These are phyloP conservation scores for Eucalyptus pauciflora DNA, from an alignment of 345 rosid genomes.

Conservation along the genomic window DNA sequence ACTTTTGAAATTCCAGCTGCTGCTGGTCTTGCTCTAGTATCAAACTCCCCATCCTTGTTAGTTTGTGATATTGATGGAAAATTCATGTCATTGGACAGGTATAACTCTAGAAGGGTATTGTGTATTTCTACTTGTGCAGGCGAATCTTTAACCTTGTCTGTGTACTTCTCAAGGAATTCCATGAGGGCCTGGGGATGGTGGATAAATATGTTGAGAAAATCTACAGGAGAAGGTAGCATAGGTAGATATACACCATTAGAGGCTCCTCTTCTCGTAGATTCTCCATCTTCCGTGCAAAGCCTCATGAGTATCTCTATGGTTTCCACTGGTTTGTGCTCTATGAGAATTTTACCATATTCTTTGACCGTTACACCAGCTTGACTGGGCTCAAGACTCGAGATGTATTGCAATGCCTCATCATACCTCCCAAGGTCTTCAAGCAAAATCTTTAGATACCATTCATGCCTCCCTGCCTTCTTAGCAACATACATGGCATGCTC, in stretches of 20 bases:
- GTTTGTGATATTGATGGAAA: conserved; percentile 57
- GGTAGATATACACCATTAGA: conserved; percentile 58
- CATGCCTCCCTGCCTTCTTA: conserved; percentile 94
- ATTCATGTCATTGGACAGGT: conserved; percentile 83
- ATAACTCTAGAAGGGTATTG: conserved; percentile 84
- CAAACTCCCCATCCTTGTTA: conserved; percentile 31
- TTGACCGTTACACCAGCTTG: conserved; percentile 93
- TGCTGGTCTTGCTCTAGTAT: conserved; percentile 26
- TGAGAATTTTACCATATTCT: conserved; percentile 94
- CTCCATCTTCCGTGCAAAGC: conserved; percentile 82
- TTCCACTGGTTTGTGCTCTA: conserved; percentile 82
- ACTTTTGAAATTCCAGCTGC: conserved; percentile 13
- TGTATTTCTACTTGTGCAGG: conserved; percentile 97
- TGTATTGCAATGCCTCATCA: conserved; percentile 87
- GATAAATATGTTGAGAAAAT: conserved; percentile 83
- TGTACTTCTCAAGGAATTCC: conserved; percentile 84
- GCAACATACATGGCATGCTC: conserved; percentile 99
- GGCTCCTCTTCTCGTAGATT: conserved; percentile 33
- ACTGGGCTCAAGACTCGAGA: conserved; percentile 91
- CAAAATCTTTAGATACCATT: conserved; percentile 83
- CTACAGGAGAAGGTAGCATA: conserved; percentile 97
- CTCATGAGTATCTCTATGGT: conserved; percentile 82
- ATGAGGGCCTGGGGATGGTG: conserved; percentile 79
- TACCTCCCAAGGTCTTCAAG: conserved; percentile 91
- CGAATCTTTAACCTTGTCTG: conserved; percentile 80